These are phyloP conservation scores for Pulveroboletus sp. DNA, from an alignment of 768 basidiomycete genomes.

Conservation along the genomic window DNA sequence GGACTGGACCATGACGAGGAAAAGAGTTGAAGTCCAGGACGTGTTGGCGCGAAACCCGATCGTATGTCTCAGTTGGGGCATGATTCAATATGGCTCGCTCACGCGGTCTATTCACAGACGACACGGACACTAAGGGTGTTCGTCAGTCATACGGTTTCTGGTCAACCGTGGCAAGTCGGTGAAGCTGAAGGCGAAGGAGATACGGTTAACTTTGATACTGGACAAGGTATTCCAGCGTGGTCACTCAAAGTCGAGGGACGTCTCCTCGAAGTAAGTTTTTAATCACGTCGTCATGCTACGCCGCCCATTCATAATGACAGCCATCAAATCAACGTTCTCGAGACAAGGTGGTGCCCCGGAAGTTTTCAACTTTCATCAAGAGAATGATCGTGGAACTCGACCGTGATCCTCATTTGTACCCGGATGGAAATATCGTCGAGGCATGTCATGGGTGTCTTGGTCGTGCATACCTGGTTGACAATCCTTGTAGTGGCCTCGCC, in stretches of 20 bases:
- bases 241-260: constrained; percentile 83
- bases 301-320: constrained; percentile 28
- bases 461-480: not conserved
- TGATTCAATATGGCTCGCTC: not conserved
- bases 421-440: constrained; percentile 88
- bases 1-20: constrained; percentile 93
- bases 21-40: constrained; percentile 87
- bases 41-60: constrained; percentile 70
- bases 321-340: constrained; percentile 56
- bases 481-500: constrained; percentile 54
- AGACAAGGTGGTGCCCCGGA: constrained; percentile 59
- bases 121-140: constrained; percentile 82
- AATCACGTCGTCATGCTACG: not conserved
- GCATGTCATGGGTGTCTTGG: constrained; percentile 35
- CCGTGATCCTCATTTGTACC: constrained; percentile 72
- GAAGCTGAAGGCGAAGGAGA: constrained; percentile 33
- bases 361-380: constrained; percentile 84
- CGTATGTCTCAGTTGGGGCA: constrained; percentile 25
- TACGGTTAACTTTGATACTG: constrained; percentile 63
- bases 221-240: constrained; percentile 89
- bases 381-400: constrained; percentile 84
- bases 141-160: constrained; percentile 80
- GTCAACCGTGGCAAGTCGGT: constrained; percentile 78
- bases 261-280: constrained; percentile 62
- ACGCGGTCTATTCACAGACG: constrained; percentile 43